Evolutionary conservation across 768 basidiomycete species (phyloP).

Genomic region (Rhodotorula graminis): DNA sequence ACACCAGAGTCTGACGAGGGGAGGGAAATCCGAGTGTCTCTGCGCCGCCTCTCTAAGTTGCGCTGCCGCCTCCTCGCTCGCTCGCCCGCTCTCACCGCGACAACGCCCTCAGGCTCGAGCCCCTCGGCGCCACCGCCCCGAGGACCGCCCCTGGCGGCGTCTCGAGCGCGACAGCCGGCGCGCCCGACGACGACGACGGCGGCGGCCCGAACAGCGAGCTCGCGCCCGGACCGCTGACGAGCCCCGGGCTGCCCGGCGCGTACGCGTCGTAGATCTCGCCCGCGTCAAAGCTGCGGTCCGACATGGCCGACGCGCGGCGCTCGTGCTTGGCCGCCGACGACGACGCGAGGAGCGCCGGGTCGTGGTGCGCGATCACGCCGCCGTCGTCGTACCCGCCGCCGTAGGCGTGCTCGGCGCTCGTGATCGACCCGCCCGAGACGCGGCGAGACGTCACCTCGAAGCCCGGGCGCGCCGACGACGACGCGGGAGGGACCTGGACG

Average conservation of each 20-base stretch:
- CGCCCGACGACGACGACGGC: no score
- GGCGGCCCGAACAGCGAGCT: no score
- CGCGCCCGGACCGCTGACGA: no score
- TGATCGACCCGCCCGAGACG: background rate
- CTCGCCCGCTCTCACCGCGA: background rate
- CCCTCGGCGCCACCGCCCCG: conserved; percentile 9
- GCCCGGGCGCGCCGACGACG: background rate
- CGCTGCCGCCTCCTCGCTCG: no score
- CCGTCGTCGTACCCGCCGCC: no score
- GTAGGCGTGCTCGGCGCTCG: no score
- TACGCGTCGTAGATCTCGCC: conserved; percentile 34
- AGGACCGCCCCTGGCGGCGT: background rate
- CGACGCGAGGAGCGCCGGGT: background rate
- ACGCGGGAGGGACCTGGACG: no score
- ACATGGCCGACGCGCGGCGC: conserved; percentile 6
- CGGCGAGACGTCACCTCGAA: conserved; percentile 28
- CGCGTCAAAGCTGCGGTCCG: conserved; percentile 23
- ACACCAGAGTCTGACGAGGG: no score
- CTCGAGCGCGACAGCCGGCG: background rate
- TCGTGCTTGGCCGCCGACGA: background rate
- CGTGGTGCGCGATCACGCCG: background rate
- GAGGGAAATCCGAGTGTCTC: no score
- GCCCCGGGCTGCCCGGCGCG: background rate
- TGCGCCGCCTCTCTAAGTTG: no score
- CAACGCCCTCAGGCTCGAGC: background rate